Base-by-base conservation (phyloP, 169 alveolate genomes). In the Babesia divergens region DNA sequence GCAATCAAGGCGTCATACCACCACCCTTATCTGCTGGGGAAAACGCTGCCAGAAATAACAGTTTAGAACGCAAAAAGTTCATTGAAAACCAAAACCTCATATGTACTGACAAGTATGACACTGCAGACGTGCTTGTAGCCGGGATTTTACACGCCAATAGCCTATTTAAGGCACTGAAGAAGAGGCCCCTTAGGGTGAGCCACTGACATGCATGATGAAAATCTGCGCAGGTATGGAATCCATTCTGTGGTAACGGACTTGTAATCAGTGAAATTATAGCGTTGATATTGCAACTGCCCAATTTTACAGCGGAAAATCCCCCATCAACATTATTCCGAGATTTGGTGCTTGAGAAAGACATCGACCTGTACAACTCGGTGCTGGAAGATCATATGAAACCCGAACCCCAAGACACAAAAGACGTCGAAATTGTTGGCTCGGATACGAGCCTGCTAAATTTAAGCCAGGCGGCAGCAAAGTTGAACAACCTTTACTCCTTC, bases 231-330 rank as follows among this genome's bases (percentile, higher is more conserved):
- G 49, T 80, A 11, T 80, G 88, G 88, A 71, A 69, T 32, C 88
- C 88, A 26, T 80, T 80, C 46, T 80, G 88, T 28, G 84, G 81
- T 7, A 80, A 69, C 77, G 88, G 88, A 11, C 44, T 62, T 0
- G 42, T 80, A 9, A 50, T 59, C 16, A 31, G 76, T 32, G 88
- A 80, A 59, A 65, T 80, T 8, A 44, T 70, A 18, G 32, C 80
- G 8, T 31, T 59, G 54, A 31, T 80, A 16, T 38, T 80, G 53
- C 43, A 52, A 22, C 66, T 80, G 29, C 88, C 88, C 9, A 77
- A 77, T 47, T 77, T 52, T 69, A 60, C 59, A 18, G 37, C 13
- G 44, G 43, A 47, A 20, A 24, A 53, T 29, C 51, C 67, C 11
- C 72, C 72, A 40, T n/a, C 60, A 1, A 37, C 52, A 46, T 18